phyloP scores from a whole-genome alignment of 305 asterid genomes.

The Rubia peregrina region DNA sequence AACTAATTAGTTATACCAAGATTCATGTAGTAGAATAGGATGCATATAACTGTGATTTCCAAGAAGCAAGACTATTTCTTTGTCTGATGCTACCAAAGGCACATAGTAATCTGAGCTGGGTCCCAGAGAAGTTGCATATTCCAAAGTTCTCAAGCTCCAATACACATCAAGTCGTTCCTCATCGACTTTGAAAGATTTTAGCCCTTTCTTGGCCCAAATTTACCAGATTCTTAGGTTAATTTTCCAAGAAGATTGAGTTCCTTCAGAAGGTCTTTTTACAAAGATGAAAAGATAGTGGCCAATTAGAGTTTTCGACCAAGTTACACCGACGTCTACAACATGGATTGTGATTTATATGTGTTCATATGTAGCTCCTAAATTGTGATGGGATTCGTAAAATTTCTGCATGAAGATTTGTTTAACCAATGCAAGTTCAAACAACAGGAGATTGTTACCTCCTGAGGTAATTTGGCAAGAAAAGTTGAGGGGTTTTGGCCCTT shows the following conservation, averaged over 20 bases:
- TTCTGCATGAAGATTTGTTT: slow-evolving; percentile 7
- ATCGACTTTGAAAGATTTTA: slow-evolving; percentile 52
- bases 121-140: slow-evolving; percentile 48
- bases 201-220: slow-evolving; percentile 80
- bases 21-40: too few relatives aligned
- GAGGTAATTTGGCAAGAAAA: not conserved
- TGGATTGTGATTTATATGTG: slow-evolving; percentile 20
- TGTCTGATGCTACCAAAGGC: slow-evolving; percentile 41
- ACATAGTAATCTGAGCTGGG: slow-evolving; percentile 66
- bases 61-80: slow-evolving; percentile 47
- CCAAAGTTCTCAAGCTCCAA: slow-evolving; percentile 67
- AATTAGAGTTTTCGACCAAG: slow-evolving; percentile 65
- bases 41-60: slow-evolving; percentile 43
- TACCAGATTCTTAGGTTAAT: slow-evolving; percentile 85
- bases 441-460: not conserved
- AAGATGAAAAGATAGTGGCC: slow-evolving; percentile 56
- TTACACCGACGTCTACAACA: slow-evolving; percentile 34
- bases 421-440: slow-evolving; percentile 1
- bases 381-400: slow-evolving; percentile 6
- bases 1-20: too few relatives aligned
- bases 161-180: slow-evolving; percentile 56
- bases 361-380: slow-evolving; percentile 7
- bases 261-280: slow-evolving; percentile 36
- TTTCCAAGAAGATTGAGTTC: slow-evolving; percentile 57
- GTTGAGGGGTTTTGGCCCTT: not conserved